Evolutionary conservation across 768 basidiomycete genomes (phyloP), one percentile per base, ranked within the genome.

Genomic region (Xerocomellus amylosporus): DNA sequence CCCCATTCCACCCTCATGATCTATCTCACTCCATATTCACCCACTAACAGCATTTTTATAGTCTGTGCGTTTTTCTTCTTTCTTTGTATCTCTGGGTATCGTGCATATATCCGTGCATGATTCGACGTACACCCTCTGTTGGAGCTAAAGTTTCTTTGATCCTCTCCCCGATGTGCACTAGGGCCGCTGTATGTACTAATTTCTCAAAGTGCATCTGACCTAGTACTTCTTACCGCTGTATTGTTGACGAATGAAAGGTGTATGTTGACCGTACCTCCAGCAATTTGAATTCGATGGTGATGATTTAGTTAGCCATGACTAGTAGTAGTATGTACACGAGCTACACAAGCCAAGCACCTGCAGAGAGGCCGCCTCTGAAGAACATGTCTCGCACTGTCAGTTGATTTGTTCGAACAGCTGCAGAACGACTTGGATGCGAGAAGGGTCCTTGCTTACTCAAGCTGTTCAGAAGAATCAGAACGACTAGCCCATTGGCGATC

Each of bases 21-120:
- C 40, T 31, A 49, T 45, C 34, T 43, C 44, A 46, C 28, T n/a
- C 19, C 54, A 58, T 61, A 53, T 54, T 47, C 49, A 50, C 20
- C 44, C 45, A 57, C 51, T 48, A 46, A 52, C 43, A 45, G 58
- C 58, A 69, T 61, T 51, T 49, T 39, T 37, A 42, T 15, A 22
- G 28, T 45, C 19, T 20, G 17, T 46, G 15, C 8, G 14, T 20
- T 38, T 49, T 43, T 19, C 17, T 13, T 31, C 34, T 15, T 36
- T 40, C 31, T 42, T 36, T 65, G 66, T 67, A 65, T 58, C 34
- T 56, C 51, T 55, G 63, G 66, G 55, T 52, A 54, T 54, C 30
- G 43, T 43, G 37, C 55, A 54, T 65, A 65, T 65, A 68, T 65
- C 66, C 63, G 33, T 56, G 54, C 60, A 59, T 56, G 26, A 51